A percentile compares a stretch with the other conserved stretches of the same genome.
Evolutionary conservation across 176 grass and related monocot species (phyloP).

Genomic region (Coix lacrymajobi): DNA sequence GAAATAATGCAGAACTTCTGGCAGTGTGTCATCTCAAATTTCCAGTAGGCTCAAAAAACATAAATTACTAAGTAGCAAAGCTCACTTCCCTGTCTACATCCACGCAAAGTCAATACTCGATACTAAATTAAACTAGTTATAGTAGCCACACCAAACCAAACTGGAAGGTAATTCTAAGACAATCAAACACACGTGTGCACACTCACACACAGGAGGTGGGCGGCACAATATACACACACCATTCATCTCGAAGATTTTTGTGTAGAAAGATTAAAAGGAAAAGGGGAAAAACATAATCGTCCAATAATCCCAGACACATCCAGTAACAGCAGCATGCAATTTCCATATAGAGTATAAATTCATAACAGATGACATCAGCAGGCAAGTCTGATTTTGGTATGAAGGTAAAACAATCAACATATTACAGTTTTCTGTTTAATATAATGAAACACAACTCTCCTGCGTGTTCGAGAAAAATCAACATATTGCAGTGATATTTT

Average conservation of each 20-base stretch:
- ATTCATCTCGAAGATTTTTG: neutral
- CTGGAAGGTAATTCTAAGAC: neutral
- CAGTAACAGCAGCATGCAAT: neutral
- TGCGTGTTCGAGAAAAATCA: neutral
- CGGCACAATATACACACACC: neutral
- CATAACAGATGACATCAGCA: neutral
- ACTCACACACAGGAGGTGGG: neutral
- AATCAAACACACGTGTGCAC: neutral
- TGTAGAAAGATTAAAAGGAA: neutral
- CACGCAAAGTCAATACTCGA: neutral
- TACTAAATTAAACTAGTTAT: neutral
- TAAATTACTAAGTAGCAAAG: neutral
- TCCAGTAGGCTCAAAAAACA: neutral
- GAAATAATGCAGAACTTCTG: neutral
- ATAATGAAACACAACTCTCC: neutral
- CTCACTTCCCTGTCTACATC: neutral
- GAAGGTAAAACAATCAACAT: conserved; percentile 11
- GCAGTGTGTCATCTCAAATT: neutral
- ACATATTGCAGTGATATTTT: neutral
- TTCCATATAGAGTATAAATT: conserved; percentile 5
- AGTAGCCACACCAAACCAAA: neutral
- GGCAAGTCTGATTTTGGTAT: neutral
- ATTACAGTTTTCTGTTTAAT: neutral
- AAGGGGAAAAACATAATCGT: neutral
- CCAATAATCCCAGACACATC: neutral